Base-by-base conservation (phyloP, 495 filamentous ascomycete species). In the Talaromyces adpressus region DNA sequence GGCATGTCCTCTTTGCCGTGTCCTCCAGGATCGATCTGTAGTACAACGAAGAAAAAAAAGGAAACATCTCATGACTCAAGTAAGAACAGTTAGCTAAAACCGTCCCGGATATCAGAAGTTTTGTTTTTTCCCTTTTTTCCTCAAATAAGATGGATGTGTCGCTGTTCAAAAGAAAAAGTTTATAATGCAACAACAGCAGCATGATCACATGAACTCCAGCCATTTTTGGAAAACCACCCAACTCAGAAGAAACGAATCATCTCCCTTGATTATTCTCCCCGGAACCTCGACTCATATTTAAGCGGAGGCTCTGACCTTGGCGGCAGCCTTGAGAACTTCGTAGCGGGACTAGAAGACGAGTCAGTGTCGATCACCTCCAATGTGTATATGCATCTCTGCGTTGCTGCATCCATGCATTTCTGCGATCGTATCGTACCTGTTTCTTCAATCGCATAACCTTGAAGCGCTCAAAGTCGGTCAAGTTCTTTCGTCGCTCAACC, bases 391-490 rank as follows among this genome's bases (percentile, higher is more conserved):
- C 9, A 32, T 18, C 0, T 30, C 27, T 30, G 29, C 6, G 20
- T 2, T 18, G 27, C 12, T 18, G 29, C 25, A 27, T 27, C 4
- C 3, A 60, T 25, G 58, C 18, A 23, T 7, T 41, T 41, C 34
- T 53, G 5, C 22, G 3, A 14, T 6, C 11, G 52, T 41, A 30
- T 81, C 85, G 66, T 80, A 89, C 86, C 90, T 97, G 93, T 88
- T 98, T 98, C 87, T 89, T 92, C 81, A 97, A 83, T 76, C 91
- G 84, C 85, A 98, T 84, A 69, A 98, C 93, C 88, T 98, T 97
- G 91, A 98, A 99, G 73, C 94, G 88, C 85, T 99, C 95, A 76
- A 99, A 98, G 84, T 99, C 95, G 82, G 85, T 93, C 66, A 99
- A 84, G 70, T 87, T 87, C 79, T 86, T 88, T 82, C 95, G 88